phyloP scores from a whole-genome alignment of 805 yeast genomes.

The Monosporozyma servazzii region DNA sequence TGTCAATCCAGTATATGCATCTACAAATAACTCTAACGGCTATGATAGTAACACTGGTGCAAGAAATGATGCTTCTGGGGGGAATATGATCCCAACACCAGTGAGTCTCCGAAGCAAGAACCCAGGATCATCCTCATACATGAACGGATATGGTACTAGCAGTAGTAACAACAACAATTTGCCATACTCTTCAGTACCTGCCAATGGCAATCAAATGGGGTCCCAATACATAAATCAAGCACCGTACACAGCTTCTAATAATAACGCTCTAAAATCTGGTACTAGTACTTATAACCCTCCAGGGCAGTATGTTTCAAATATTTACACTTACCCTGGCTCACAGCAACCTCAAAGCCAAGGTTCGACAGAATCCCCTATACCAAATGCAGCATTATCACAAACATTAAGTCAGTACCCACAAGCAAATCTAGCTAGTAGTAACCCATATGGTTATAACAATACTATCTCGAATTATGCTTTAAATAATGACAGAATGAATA shows the following conservation, averaged over 20 bases:
- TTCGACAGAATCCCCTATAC: conserved; percentile 3
- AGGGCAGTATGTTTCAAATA: background rate
- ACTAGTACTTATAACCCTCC: background rate
- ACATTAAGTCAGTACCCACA: conserved; percentile 4
- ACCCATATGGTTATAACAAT: conserved; percentile 1
- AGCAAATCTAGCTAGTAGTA: background rate
- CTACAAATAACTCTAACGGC: background rate
- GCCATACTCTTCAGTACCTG: background rate
- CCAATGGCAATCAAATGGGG: background rate
- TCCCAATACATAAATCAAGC: background rate
- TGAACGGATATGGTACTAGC: background rate
- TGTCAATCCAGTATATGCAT: background rate
- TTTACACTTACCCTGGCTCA: conserved; percentile 4
- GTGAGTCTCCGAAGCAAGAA: background rate
- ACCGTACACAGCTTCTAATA: background rate
- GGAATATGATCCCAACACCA: background rate
- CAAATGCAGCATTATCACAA: background rate
- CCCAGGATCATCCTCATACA: background rate
- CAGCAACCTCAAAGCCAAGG: conserved; percentile 5
- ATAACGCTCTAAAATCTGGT: background rate
- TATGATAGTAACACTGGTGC: background rate
- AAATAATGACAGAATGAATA: background rate
- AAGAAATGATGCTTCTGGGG: background rate
- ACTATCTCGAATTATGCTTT: background rate
- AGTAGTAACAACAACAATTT: too few species aligned